Evolutionary conservation across 345 rosid species (phyloP).

Genomic region (Populus ilicifolia): DNA sequence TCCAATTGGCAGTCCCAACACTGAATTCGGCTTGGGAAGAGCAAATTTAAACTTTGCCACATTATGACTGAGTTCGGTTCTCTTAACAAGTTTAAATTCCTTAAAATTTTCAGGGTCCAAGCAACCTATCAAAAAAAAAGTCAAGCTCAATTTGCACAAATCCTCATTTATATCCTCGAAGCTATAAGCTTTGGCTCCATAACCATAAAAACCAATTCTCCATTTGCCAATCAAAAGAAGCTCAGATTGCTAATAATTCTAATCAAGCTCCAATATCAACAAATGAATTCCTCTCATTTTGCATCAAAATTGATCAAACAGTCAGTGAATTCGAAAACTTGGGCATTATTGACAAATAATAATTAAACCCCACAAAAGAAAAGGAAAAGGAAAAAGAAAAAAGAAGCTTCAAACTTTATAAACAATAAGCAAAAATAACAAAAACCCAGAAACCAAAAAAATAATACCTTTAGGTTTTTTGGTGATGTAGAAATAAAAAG

Average conservation of each 20-base stretch:
- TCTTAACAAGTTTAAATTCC: constrained; percentile 45
- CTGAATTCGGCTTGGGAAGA: constrained; percentile 44
- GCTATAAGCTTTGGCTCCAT: background rate
- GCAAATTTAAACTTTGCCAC: constrained; percentile 48
- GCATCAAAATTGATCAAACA: background rate
- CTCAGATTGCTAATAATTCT: background rate
- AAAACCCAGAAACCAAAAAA: background rate
- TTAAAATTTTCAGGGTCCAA: constrained; percentile 45
- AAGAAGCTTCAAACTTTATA: background rate
- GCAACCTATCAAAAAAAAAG: constrained; percentile 28
- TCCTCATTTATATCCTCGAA: background rate
- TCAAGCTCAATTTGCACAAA: background rate
- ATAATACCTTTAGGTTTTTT: constrained; percentile 39
- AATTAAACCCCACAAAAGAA: background rate
- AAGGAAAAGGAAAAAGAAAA: no score
- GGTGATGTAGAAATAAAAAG: constrained; percentile 49
- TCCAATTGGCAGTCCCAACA: constrained; percentile 52
- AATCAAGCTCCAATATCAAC: background rate
- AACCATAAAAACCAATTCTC: background rate
- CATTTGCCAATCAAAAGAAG: background rate
- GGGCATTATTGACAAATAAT: background rate
- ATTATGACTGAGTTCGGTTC: constrained; percentile 43
- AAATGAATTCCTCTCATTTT: background rate
- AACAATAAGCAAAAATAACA: background rate
- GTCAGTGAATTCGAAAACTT: background rate